Percentiles rank a stretch among this genome's conserved stretches.
Conservation (phyloP, 768 basidiomycete genomes). For the Rhizopogon vesiculosus region DNA sequence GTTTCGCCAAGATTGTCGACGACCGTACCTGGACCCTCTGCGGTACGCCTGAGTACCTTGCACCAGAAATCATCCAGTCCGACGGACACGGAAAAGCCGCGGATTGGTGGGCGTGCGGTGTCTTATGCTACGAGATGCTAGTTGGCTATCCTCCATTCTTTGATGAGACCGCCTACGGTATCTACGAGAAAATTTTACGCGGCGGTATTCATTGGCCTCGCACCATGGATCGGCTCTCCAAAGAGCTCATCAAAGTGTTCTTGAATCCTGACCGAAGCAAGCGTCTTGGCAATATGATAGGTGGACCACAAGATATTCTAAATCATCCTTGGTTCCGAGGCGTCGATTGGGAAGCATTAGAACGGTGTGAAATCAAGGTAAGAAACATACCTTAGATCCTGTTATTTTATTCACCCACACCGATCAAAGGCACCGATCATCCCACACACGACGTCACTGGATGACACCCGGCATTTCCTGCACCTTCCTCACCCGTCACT, state of each 20-base stretch:
- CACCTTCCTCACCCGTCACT: slow-evolving; percentile 69
- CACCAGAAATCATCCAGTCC: slow-evolving; percentile 96
- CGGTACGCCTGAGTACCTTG: slow-evolving; percentile 94
- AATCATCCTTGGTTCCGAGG: slow-evolving; percentile 95
- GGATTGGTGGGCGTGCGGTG: slow-evolving; percentile 99
- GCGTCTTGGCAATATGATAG: slow-evolving; percentile 88
- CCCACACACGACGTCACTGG: slow-evolving; percentile 71
- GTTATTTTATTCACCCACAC: slow-evolving; percentile 1
- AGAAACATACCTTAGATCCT: slow-evolving; percentile 18
- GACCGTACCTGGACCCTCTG: slow-evolving; percentile 98
- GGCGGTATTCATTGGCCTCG: slow-evolving; percentile 90
- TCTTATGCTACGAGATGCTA: slow-evolving; percentile 97
- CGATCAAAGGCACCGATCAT: slow-evolving; percentile 73
- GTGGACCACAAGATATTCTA: slow-evolving; percentile 87
- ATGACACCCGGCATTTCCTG: slow-evolving; percentile 85
- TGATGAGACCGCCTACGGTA: slow-evolving; percentile 95
- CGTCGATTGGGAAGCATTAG: slow-evolving; percentile 88
- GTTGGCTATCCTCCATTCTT: slow-evolving; percentile 99
- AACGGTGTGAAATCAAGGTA: slow-evolving; percentile 82
- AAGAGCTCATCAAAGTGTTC: slow-evolving; percentile 83
- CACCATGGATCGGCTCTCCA: slow-evolving; percentile 84
- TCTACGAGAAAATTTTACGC: slow-evolving; percentile 95
- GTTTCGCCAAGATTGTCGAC: slow-evolving; percentile 96
- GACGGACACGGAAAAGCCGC: slow-evolving; percentile 98
- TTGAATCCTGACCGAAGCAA: slow-evolving; percentile 89